phyloP scores from a whole-genome alignment of 139 green algal genomes.

The Monoraphidium neglectum region DNA sequence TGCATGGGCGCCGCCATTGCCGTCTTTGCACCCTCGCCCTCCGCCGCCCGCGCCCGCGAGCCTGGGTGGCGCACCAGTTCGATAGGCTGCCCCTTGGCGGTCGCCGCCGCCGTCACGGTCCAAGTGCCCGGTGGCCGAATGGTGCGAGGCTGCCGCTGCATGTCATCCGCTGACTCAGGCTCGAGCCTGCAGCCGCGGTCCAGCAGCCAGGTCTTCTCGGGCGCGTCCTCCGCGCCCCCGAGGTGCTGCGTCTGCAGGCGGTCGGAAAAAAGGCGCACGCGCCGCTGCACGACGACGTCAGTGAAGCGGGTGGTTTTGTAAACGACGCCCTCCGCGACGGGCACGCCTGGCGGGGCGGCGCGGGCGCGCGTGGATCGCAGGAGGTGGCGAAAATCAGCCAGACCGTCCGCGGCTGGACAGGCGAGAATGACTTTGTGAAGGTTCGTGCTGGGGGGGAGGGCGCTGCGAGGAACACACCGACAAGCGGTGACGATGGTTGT shows the following conservation, averaged over 20 bases:
- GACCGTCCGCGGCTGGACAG: too few species aligned
- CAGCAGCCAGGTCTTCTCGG: constrained; percentile 49
- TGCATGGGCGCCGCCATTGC: too few species aligned
- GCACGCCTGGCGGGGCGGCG: too few species aligned
- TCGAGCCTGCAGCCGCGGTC: constrained; percentile 38
- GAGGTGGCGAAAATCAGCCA: too few species aligned
- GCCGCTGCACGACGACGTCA: constrained; percentile 34
- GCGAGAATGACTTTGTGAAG: too few species aligned
- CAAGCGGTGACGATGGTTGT: too few species aligned
- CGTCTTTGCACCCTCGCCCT: too few species aligned
- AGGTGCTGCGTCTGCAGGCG: constrained; percentile 23
- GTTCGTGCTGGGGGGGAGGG: too few species aligned
- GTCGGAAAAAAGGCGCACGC: constrained; percentile 29
- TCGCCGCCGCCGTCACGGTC: constrained; percentile 31
- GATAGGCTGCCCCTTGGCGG: constrained; percentile 23
- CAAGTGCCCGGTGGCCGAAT: constrained; percentile 15
- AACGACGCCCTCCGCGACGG: constrained; percentile 9
- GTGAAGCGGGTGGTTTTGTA: constrained; percentile 42
- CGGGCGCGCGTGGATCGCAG: too few species aligned
- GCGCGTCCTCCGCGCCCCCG: background rate
- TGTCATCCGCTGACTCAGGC: constrained; percentile 30
- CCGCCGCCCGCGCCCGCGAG: background rate
- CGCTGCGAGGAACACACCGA: too few species aligned
- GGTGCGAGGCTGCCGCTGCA: constrained; percentile 2
- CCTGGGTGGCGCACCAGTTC: constrained; percentile 35